These are phyloP conservation scores for Creolimax fragrantissima DNA, from an alignment of 78 protist genomes.

Conservation along the genomic window DNA sequence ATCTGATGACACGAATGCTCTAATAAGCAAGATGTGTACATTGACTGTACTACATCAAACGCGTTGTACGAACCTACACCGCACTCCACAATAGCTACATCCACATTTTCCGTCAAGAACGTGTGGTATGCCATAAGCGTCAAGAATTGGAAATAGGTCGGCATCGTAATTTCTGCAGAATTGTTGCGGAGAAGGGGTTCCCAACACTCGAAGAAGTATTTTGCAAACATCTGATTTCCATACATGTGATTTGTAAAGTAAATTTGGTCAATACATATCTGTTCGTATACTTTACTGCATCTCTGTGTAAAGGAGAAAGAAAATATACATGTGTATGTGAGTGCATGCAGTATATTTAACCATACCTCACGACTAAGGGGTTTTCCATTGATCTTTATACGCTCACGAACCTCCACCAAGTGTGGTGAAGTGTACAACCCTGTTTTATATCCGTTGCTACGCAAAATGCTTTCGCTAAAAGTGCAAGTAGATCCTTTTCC, in stretches of 20 bases:
- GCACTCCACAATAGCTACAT: not conserved
- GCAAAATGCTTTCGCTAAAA: slow-evolving; percentile 25
- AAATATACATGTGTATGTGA: too few species aligned
- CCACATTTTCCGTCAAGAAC: slow-evolving; percentile 8
- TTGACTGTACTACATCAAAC: too few species aligned
- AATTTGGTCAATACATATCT: too few species aligned
- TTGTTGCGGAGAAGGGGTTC: not conserved
- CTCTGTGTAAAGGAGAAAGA: too few species aligned
- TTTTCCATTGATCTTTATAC: slow-evolving; percentile 41
- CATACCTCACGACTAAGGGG: not conserved
- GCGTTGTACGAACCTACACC: not conserved
- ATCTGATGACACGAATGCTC: too few species aligned
- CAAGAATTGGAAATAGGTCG: slow-evolving; percentile 52
- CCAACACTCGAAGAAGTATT: not conserved
- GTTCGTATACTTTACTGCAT: too few species aligned
- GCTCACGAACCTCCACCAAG: slow-evolving; percentile 38
- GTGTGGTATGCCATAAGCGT: slow-evolving; percentile 28
- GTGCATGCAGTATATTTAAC: too few species aligned
- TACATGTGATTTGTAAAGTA: too few species aligned
- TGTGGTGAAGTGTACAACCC: slow-evolving; percentile 56
- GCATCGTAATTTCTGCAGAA: not conserved
- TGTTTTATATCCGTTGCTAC: slow-evolving; percentile 7
- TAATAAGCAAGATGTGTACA: too few species aligned
- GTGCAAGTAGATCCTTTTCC: slow-evolving; percentile 64
- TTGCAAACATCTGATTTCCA: not conserved